Evolutionary conservation across 176 grass and related monocot species (phyloP), one percentile per base, ranked within the genome.

Genomic region (Dendrocalamus sinicus): DNA sequence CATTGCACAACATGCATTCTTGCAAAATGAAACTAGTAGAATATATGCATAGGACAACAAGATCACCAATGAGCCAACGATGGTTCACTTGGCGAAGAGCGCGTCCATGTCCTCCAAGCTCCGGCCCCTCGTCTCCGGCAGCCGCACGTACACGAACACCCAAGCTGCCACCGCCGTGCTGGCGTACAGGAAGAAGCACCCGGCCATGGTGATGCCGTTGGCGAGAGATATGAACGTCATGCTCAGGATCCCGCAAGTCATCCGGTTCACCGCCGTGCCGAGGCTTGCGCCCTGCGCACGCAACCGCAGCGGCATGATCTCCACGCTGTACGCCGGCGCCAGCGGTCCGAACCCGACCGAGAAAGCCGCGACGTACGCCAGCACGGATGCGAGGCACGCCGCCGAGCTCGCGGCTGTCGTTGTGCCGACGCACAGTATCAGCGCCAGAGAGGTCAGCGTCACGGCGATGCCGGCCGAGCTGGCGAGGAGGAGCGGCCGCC

Each of bases 171-270:
- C 84, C 8, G 80, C 6, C 4, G 75, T 41, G 8, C 80, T 22
- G 10, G 88, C 88, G 73, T 87, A 90, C 19, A 92, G 16, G 81
- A 89, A 92, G 88, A 90, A 92, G 80, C 88, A 89, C 9, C 91
- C 91, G 0, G 87, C 30, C 67, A 92, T 90, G 51, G 73, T 77
- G 73, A 92, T 87, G 14, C 41, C 41, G 13, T 81, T 67, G 15
- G 85, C 77, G 39, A 92, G 79, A 15, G 91, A 92, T 72, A 92
- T 84, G 70, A 92, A 92, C 20, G 91, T 90, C 91, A 92, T 92
- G 74, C 74, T 90, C 9, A 92, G 50, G 5, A 87, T 10, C 2
- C 80, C 88, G 61, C 84, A 84, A 12, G 85, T 86, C 7, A 84
- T 20, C 44, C 91, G 44, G 85, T 92, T 92, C 80, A 77, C 67